phyloP scores from a whole-genome alignment of 164 flowering plant species.

The Macadamia tetraphylla region DNA sequence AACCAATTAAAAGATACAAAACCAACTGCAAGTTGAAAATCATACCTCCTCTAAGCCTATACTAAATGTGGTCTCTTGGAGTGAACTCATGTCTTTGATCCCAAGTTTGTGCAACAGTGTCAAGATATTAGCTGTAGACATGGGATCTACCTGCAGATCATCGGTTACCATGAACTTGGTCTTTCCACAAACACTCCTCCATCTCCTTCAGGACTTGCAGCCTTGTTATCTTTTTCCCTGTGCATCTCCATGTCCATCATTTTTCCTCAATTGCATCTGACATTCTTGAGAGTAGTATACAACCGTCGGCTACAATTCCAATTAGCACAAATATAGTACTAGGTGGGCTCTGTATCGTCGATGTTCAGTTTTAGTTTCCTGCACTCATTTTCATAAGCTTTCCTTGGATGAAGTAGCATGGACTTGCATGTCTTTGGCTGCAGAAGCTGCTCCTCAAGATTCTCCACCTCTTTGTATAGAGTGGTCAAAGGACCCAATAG shows the following conservation, averaged over 20 bases:
- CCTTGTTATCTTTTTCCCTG: too few species aligned
- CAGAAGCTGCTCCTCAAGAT: background rate
- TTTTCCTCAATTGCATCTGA: background rate
- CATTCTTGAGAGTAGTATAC: too few species aligned
- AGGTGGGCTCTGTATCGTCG: too few species aligned
- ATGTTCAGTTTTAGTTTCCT: too few species aligned
- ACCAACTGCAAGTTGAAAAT: background rate
- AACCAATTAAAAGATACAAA: too few species aligned
- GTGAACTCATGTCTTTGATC: background rate
- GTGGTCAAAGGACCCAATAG: too few species aligned
- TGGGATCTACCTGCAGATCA: background rate
- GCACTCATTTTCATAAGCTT: background rate
- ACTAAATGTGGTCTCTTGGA: too few species aligned
- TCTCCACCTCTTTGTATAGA: too few species aligned
- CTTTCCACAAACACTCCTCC: constrained; percentile 11
- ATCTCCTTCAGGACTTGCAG: background rate
- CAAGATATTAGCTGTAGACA: background rate
- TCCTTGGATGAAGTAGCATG: constrained; percentile 10
- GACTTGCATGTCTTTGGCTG: background rate
- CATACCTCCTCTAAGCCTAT: too few species aligned
- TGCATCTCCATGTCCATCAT: background rate
- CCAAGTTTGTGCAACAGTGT: background rate
- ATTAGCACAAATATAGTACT: too few species aligned
- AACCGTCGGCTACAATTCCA: too few species aligned
- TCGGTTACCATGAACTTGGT: too few species aligned